Evolutionary conservation across 129 eudicot genomes (phyloP).

Genomic region (Ambrosia artemisiifolia): DNA sequence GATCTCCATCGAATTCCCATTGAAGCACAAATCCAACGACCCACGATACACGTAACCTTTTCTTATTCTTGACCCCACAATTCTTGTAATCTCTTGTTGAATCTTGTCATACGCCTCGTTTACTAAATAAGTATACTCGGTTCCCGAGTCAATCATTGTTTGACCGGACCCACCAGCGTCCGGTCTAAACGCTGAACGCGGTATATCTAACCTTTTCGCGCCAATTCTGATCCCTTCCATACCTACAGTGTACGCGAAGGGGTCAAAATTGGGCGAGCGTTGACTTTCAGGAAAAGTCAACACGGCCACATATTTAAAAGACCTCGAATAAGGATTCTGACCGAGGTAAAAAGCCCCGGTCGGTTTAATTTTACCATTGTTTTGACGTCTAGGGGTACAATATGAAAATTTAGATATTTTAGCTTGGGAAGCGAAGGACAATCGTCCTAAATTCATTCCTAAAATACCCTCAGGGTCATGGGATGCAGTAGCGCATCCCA

Average conservation of each 20-base stretch:
- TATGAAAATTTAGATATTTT: slow-evolving; percentile 57
- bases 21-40: slow-evolving; percentile 72
- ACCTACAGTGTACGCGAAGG: slow-evolving; percentile 55
- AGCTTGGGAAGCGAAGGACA: slow-evolving; percentile 69
- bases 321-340: slow-evolving; percentile 49
- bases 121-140: slow-evolving; percentile 62
- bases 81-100: slow-evolving; percentile 33
- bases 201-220: slow-evolving; percentile 41
- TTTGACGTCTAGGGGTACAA: slow-evolving; percentile 57
- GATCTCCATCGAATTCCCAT: slow-evolving; percentile 44
- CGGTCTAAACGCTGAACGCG: slow-evolving; percentile 51
- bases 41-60: slow-evolving; percentile 56
- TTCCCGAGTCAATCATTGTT: slow-evolving; percentile 80
- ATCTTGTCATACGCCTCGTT: slow-evolving; percentile 62
- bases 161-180: slow-evolving; percentile 75
- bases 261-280: slow-evolving; percentile 75
- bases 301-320: slow-evolving; percentile 47
- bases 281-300: slow-evolving; percentile 58
- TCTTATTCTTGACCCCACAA: slow-evolving; percentile 46
- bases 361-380: slow-evolving; percentile 27
- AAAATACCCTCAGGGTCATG: slow-evolving; percentile 69
- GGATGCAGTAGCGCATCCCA: slow-evolving; percentile 66
- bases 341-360: slow-evolving; percentile 69
- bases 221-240: slow-evolving; percentile 55
- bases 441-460: slow-evolving; percentile 80